phyloP scores from a whole-genome alignment of 2,329 filamentous ascomycete species.

The Diaporthe velutina region DNA sequence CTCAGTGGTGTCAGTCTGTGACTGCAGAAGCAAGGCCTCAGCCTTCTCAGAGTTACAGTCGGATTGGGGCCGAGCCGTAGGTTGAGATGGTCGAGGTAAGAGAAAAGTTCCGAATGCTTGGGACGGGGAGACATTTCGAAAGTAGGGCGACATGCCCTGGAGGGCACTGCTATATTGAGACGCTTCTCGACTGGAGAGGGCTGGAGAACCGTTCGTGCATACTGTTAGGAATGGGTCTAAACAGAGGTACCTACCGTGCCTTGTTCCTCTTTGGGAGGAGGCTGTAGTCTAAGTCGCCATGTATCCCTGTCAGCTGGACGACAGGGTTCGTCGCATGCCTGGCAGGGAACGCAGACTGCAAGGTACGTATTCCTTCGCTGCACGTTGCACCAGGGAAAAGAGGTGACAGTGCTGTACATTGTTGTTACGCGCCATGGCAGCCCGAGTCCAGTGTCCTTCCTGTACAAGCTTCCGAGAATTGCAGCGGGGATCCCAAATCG shows the following conservation, averaged over 20 bases:
- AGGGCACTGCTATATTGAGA: constrained; percentile 58
- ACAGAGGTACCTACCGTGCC: constrained; percentile 37
- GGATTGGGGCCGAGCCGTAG: constrained; percentile 45
- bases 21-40: constrained; percentile 47
- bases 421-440: neutral
- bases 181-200: constrained; percentile 46
- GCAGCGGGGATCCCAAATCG: constrained; percentile 28
- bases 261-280: constrained; percentile 41
- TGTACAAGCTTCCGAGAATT: constrained; percentile 12
- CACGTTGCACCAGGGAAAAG: constrained; percentile 20
- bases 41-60: constrained; percentile 52
- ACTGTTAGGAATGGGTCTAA: constrained; percentile 35
- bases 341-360: constrained; percentile 41
- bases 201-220: constrained; percentile 39
- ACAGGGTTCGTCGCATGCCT: constrained; percentile 40
- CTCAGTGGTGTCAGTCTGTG: constrained; percentile 39
- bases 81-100: constrained; percentile 46
- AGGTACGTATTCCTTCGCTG: constrained; percentile 42
- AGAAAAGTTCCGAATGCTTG: constrained; percentile 52
- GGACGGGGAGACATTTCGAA: constrained; percentile 51
- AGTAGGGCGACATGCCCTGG: constrained; percentile 49
- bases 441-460: constrained; percentile 15
- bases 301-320: constrained; percentile 46
- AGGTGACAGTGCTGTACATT: constrained; percentile 27
- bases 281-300: constrained; percentile 43